A percentile compares a stretch with the other conserved stretches of the same genome.
phyloP scores from a whole-genome alignment of 2,329 filamentous ascomycete genomes.

The Cladophialophora immunda region DNA sequence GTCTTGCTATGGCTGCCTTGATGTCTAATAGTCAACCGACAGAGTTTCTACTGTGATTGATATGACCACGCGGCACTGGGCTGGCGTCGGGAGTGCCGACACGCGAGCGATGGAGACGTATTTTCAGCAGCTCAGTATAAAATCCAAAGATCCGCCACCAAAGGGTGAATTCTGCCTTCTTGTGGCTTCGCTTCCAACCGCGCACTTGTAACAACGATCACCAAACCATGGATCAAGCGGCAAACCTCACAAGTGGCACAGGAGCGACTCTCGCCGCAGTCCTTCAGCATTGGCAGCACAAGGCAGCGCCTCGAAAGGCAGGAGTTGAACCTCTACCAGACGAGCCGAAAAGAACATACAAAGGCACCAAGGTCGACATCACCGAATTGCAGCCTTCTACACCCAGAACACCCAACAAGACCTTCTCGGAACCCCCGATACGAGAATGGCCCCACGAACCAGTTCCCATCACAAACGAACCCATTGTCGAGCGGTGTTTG shows the following conservation, averaged over 20 bases:
- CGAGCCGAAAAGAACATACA: background rate
- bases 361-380: constrained; percentile 9
- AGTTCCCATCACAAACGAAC: constrained; percentile 24
- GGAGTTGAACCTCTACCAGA: constrained; percentile 20
- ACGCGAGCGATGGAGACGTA: background rate
- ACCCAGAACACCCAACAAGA: constrained; percentile 10
- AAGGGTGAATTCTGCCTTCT: background rate
- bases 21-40: constrained; percentile 1
- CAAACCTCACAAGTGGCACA: constrained; percentile 2
- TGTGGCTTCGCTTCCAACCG: background rate
- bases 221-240: constrained; percentile 22
- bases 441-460: constrained; percentile 23
- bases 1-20: background rate
- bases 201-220: background rate
- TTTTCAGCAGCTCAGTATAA: background rate
- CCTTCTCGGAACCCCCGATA: constrained; percentile 12
- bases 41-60: background rate
- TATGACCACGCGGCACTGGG: background rate
- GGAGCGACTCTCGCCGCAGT: constrained; percentile 18
- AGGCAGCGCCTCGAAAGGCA: constrained; percentile 12
- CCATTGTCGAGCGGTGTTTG: constrained; percentile 17
- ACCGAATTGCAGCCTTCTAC: constrained; percentile 15
- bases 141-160: background rate
- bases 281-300: constrained; percentile 22
- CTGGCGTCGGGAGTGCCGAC: background rate